Evolutionary conservation across 2,329 filamentous ascomycete species (phyloP).

Genomic region (Venturia aucupariae): DNA sequence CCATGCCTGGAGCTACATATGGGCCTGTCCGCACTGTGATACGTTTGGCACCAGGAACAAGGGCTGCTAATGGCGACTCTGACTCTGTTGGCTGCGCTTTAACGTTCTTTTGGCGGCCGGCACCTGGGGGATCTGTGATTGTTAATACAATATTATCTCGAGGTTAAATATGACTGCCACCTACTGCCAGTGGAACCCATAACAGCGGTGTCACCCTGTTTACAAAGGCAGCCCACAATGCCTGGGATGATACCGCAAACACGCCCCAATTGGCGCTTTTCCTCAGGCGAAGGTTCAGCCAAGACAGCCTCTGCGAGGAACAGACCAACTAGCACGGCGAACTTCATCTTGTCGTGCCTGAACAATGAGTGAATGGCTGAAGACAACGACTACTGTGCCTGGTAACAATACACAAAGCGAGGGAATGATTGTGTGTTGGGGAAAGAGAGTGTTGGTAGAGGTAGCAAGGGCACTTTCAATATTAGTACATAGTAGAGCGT

Average conservation of each 20-base stretch:
- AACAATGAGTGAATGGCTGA: not conserved
- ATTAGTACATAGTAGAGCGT: not conserved
- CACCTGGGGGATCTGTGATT: not conserved
- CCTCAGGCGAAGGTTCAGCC: not conserved
- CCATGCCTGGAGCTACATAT: constrained; percentile 13
- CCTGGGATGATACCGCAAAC: not conserved
- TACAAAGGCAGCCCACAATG: not conserved
- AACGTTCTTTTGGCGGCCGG: not conserved
- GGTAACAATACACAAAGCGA: not conserved
- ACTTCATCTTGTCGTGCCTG: not conserved
- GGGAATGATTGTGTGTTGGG: not conserved
- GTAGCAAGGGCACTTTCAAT: not conserved
- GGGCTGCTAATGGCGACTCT: not conserved
- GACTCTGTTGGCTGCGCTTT: not conserved
- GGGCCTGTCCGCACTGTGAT: constrained; percentile 12
- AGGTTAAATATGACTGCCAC: not conserved
- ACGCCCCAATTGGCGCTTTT: not conserved
- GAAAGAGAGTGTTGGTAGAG: not conserved
- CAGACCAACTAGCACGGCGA: not conserved
- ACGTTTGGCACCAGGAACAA: constrained; percentile 6
- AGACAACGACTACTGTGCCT: not conserved
- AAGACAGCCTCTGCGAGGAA: not conserved
- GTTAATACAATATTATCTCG: not conserved
- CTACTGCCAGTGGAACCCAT: not conserved
- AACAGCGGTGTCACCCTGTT: not conserved